phyloP scores from a whole-genome alignment of 139 green algal species.

The Limnomonas spitsbergensis region DNA sequence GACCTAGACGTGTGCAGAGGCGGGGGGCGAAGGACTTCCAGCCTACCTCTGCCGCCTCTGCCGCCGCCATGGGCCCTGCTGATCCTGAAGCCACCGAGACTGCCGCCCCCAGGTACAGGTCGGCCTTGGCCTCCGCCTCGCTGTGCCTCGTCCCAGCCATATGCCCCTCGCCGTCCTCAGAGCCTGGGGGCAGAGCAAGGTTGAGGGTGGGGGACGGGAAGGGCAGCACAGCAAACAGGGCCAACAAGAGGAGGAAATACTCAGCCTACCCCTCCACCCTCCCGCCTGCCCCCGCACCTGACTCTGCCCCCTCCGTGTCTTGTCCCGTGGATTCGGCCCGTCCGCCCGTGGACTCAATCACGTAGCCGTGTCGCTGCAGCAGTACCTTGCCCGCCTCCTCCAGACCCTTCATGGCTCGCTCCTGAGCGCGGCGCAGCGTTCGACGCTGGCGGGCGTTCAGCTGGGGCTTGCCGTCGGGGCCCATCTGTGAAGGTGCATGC shows the following conservation, averaged over 20 bases:
- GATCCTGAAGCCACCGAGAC: conserved; percentile 6
- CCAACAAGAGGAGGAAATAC: no score
- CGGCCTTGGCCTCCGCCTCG: not conserved
- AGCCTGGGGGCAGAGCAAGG: not conserved
- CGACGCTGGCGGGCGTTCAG: conserved; percentile 58
- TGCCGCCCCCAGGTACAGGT: conserved; percentile 7
- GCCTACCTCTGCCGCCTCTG: not conserved
- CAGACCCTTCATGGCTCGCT: conserved; percentile 51
- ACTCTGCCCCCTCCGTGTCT: not conserved
- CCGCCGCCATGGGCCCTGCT: not conserved
- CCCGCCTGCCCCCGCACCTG: no score
- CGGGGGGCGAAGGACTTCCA: no score
- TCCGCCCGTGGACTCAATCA: not conserved
- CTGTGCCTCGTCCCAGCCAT: no score
- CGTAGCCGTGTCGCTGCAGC: conserved; percentile 8
- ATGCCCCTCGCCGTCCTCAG: not conserved
- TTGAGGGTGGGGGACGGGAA: no score
- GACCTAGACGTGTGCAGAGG: no score
- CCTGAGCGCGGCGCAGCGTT: conserved; percentile 53
- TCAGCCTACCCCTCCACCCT: no score
- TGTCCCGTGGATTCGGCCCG: not conserved
- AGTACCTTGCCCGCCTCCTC: conserved; percentile 46
- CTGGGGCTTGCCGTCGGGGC: conserved; percentile 21
- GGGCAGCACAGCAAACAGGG: no score
- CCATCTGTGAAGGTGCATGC: not conserved